Evolutionary conservation across 2,329 filamentous ascomycete species (phyloP), one percentile per base, ranked within the genome.

Genomic region (Fusarium phyllophilum): DNA sequence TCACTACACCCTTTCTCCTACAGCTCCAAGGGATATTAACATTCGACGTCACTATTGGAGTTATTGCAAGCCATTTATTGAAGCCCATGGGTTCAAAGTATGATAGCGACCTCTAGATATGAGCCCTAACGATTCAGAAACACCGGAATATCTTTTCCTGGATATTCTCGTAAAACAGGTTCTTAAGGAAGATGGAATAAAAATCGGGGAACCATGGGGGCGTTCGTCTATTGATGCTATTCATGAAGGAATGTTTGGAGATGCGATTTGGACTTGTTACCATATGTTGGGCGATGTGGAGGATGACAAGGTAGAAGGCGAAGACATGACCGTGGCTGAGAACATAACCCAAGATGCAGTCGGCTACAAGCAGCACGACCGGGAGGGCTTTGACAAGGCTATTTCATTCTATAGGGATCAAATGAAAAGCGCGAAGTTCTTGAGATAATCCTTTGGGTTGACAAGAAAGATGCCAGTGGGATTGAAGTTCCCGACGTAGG

Each of bases 301-400:
- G 12, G 11, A 24, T 34, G 48, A 15, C 1, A 34, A n/a, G 22
- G 31, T 20, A 24, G 22, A 24, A 34, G 5, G 8, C 5, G 6
- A 31, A 4, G 22, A 34, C 4, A n/a, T 51, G 48, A 51, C 31
- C 1, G 5, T 51, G 22, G 17, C 17, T 51, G 0, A 34, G 31
- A 24, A 31, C 8, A 24, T 20, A 3, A 24, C 24, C n/a, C 48
- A 10, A 34, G 22, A 34, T 22, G 17, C 22, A 20, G 8, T 51
- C 2, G 4, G 15, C 8, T 34, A 24, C 3, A 20, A 8, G 22
- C 15, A 34, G 15, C 11, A 24, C 0, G 8, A 51, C 1, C 15
- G 8, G 8, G 22, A 34, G 7, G 22, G 24, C 3, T 51, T 34
- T 20, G 11, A 7, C 2, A 24, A 18, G 22, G n/a, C 8, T 24